A percentile compares a stretch with the other conserved stretches of the same genome.
These are phyloP conservation scores for Populus tomentosa DNA, from an alignment of 441 rosid genomes.

Conservation along the genomic window DNA sequence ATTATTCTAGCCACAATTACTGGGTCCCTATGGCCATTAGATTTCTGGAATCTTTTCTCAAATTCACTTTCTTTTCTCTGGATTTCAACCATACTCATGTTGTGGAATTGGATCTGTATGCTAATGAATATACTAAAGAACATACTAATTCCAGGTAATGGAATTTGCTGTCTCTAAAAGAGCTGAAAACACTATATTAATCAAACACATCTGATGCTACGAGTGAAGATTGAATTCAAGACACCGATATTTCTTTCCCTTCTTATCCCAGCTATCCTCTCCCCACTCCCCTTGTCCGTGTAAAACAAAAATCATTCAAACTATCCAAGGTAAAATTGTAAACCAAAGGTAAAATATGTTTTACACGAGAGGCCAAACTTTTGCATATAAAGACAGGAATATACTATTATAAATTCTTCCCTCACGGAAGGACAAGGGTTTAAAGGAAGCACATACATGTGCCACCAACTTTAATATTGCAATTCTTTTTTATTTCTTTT, in stretches of 20 bases:
- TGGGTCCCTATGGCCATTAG: constrained; percentile 14
- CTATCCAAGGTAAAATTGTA: not conserved
- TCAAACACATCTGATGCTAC: too few relatives aligned
- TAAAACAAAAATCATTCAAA: too few relatives aligned
- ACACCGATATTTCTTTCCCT: too few relatives aligned
- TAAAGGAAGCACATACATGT: not conserved
- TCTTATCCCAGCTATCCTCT: too few relatives aligned
- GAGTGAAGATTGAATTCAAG: too few relatives aligned
- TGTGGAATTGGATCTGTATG: not conserved
- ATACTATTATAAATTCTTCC: not conserved
- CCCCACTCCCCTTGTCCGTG: too few relatives aligned
- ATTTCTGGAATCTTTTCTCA: not conserved
- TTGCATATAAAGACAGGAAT: not conserved
- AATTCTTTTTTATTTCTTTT: not conserved
- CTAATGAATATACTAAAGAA: not conserved
- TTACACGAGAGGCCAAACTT: not conserved
- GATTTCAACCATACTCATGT: too few relatives aligned
- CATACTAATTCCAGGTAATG: not conserved
- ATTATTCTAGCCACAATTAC: constrained; percentile 2
- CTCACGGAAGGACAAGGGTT: not conserved
- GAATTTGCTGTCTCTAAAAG: not conserved
- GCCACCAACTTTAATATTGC: not conserved
- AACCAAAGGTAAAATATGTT: not conserved
- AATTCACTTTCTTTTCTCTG: not conserved
- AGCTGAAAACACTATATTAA: too few relatives aligned